Evolutionary conservation across 1,284 basidiomycete species (phyloP), one percentile per base, ranked within the genome.

Genomic region (Trametes versicolor): DNA sequence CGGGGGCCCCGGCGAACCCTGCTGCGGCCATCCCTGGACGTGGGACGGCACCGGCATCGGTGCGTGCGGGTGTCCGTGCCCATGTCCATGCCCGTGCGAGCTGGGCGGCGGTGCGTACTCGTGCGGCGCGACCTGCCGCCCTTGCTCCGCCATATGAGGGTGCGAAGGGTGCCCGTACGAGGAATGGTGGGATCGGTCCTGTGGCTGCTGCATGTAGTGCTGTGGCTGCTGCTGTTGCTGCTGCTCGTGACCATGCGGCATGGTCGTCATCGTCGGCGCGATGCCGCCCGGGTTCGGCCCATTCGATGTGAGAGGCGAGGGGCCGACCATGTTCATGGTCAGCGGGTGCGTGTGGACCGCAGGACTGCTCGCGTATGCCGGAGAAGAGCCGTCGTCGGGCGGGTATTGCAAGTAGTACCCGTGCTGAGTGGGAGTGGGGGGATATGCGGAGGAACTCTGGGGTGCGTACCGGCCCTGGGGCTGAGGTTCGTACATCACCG

Each of bases 361-460:
- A 15, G 63, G 36, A 19, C 58, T 50, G 43, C 57, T 61, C n/a
- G 71, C 71, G 62, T 65, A 72, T n/a, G 58, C 63, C 36, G 63
- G 55, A 10, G 62, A 39, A 17, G 69, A 64, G 29, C 54, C 60
- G 47, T 53, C 55, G 27, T 66, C 32, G 25, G 67, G 51, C 36
- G 67, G 56, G 47, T 73, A 73, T 39, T 67, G 29, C 50, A 70
- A 50, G 62, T 71, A 72, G 65, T 70, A 73, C 54, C 64, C 53
- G 0, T 58, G 58, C 29, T 66, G 70, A 4, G 58, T 63, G 9
- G 67, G 66, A 13, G 61, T 53, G 6, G 65, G 59, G n/a, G 63
- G 63, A 58, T 73, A 71, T 29, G 70, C 62, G n/a, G 58, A 60
- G 9, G 70, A 62, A 45, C 70, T 70, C 37, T 61, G 66, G 6